Evolutionary conservation across 2,329 filamentous ascomycete genomes (phyloP).

Genomic region (Gremmenia infestans): DNA sequence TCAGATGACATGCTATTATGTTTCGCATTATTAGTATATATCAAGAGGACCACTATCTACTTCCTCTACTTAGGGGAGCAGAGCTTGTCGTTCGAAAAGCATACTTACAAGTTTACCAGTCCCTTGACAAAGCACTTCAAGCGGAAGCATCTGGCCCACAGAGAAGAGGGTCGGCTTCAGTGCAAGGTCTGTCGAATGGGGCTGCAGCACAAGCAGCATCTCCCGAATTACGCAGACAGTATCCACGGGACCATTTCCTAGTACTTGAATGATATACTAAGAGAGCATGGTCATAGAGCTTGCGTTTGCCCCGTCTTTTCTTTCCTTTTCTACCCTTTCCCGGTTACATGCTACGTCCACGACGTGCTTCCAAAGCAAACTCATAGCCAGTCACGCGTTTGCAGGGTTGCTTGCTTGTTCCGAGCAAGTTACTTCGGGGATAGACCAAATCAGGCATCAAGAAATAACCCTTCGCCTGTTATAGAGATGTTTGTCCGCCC

Average conservation of each 20-base stretch:
- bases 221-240: slow-evolving; percentile 16
- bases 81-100: slow-evolving; percentile 4
- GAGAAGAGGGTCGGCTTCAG: slow-evolving; percentile 15
- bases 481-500: too few species aligned
- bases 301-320: not conserved
- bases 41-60: too few species aligned
- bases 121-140: not conserved
- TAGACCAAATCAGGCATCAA: too few species aligned
- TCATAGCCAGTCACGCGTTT: too few species aligned
- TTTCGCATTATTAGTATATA: too few species aligned
- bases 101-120: slow-evolving; percentile 15
- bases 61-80: too few species aligned
- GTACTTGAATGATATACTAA: slow-evolving; percentile 2
- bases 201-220: slow-evolving; percentile 16
- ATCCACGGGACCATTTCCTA: slow-evolving; percentile 18
- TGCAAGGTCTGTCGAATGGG: slow-evolving; percentile 19
- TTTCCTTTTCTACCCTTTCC: not conserved
- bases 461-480: too few species aligned
- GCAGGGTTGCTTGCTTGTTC: too few species aligned
- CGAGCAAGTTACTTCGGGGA: too few species aligned
- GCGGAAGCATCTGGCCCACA: slow-evolving; percentile 18
- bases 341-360: too few species aligned
- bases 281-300: not conserved
- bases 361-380: too few species aligned
- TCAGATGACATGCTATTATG: too few species aligned